phyloP scores from a whole-genome alignment of 2,329 filamentous ascomycete species.

The Cercospora zeae-maydis region DNA sequence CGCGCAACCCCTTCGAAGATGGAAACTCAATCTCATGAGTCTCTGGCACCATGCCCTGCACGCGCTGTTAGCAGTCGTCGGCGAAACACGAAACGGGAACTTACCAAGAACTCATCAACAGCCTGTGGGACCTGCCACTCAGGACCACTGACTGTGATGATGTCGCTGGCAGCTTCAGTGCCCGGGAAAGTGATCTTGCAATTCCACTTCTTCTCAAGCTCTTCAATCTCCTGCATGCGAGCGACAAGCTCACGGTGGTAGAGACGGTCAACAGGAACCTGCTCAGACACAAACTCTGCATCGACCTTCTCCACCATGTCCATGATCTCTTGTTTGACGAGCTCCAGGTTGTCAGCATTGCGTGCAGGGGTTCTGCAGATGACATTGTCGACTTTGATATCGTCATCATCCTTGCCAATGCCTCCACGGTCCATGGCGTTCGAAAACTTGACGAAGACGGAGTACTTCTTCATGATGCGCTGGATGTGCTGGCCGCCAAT shows the following conservation, averaged over 20 bases:
- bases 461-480: constrained; percentile 99
- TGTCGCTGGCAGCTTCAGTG: constrained; percentile 94
- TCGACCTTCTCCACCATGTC: constrained; percentile 99
- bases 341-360: constrained; percentile 92
- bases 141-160: constrained; percentile 90
- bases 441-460: constrained; percentile 98
- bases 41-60: constrained; percentile 90
- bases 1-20: constrained; percentile 69
- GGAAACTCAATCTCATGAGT: constrained; percentile 86
- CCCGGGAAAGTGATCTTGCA: constrained; percentile 99
- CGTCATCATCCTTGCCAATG: constrained; percentile 91
- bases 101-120: constrained; percentile 85
- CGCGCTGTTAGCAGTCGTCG: constrained; percentile 32
- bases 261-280: constrained; percentile 86
- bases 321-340: constrained; percentile 98
- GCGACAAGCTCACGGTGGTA: constrained; percentile 93
- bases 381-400: constrained; percentile 98
- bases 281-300: constrained; percentile 93
- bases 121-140: constrained; percentile 98
- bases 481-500: constrained; percentile 98
- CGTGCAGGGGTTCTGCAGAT: constrained; percentile 96
- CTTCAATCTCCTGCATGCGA: constrained; percentile 83
- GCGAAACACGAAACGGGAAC: constrained; percentile 23
- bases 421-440: constrained; percentile 98
- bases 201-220: constrained; percentile 98